Base-by-base conservation (phyloP, 2,329 filamentous ascomycete species). In the Fusarium nelsonii region DNA sequence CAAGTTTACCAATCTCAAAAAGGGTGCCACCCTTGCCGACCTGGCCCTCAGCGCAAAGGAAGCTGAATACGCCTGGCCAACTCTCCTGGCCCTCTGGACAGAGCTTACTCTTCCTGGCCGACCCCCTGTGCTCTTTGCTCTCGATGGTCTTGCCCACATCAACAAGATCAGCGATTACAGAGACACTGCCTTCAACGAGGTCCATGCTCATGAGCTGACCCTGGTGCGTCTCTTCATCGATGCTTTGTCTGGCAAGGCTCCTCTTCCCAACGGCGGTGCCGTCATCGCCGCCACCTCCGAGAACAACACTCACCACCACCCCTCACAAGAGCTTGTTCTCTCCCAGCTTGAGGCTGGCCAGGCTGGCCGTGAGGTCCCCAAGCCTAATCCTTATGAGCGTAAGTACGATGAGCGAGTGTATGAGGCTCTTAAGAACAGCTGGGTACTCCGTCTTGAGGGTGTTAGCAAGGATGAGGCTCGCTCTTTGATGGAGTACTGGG, bases 401-500 rank as follows among this genome's bases (percentile, higher is more conserved):
- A 81, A 79, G 65, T 91, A 88, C 78, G 88, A 91, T 73, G 77
- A 83, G 54, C 83, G 87, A 40, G 84, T 86, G 43, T 86, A 87
- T 68, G 83, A 84, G 23, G 81, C 81, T 3, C 79, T 91, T 53
- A 79, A 83, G 66, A 82, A 82, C 44, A 82, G 85, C 40, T 78
- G 81, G 61, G 81, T 89, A 3, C 69, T 90, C 54, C 84, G 87
- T 20, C 76, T 97, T 20, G 84, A 86, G 41, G 91, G 92, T 10
- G 75, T 97, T 70, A 90, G 83, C 73, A 92, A 90, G 80, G 81
- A 85, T 3, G 95, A 98, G 81, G 90, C 92, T 12, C 87, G 91
- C 63, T 86, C 89, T 1, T 83, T 97, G 72, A 91, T 98, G 89
- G 94, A 97, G 82, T 98, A 97, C 82, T 98, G 95, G 85, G 94